Conservation (phyloP, 148 eudicot species). For the Amaranthus cruentus region DNA sequence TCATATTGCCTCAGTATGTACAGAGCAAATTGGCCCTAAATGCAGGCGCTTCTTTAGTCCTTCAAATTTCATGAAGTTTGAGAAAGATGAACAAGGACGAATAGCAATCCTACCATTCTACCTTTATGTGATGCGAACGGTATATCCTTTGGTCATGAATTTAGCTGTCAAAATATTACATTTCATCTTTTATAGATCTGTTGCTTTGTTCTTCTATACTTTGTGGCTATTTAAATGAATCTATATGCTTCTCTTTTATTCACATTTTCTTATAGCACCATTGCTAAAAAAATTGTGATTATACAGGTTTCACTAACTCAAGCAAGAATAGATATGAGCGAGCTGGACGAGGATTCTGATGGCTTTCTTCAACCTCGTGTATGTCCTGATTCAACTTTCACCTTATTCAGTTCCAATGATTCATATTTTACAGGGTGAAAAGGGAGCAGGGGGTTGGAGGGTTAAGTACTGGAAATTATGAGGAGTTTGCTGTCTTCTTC, state of each 20-base stretch:
- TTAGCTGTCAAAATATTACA: background rate
- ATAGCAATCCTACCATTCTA: constrained; percentile 96
- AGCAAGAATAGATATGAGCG: constrained; percentile 99
- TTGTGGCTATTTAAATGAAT: background rate
- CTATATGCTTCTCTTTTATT: background rate
- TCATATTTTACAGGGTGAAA: background rate
- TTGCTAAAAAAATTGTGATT: constrained; percentile 8
- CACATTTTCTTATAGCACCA: background rate
- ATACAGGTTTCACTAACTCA: constrained; percentile 95
- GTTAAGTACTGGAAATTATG: background rate
- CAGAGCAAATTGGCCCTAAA: constrained; percentile 98
- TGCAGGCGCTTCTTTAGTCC: constrained; percentile 97
- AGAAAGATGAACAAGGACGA: constrained; percentile 96
- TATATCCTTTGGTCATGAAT: constrained; percentile 13
- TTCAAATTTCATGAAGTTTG: constrained; percentile 99
- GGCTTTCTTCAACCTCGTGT: constrained; percentile 97
- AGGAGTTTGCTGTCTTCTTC: background rate
- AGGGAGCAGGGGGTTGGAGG: background rate
- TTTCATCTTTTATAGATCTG: no score
- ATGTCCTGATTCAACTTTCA: constrained; percentile 17
- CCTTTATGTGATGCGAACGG: constrained; percentile 99
- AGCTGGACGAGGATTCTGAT: constrained; percentile 99
- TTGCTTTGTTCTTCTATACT: no score
- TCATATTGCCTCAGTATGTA: constrained; percentile 98
- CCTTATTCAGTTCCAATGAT: background rate